Conservation (phyloP, 1,284 basidiomycete genomes). For the Ustilago shanxiensis region DNA sequence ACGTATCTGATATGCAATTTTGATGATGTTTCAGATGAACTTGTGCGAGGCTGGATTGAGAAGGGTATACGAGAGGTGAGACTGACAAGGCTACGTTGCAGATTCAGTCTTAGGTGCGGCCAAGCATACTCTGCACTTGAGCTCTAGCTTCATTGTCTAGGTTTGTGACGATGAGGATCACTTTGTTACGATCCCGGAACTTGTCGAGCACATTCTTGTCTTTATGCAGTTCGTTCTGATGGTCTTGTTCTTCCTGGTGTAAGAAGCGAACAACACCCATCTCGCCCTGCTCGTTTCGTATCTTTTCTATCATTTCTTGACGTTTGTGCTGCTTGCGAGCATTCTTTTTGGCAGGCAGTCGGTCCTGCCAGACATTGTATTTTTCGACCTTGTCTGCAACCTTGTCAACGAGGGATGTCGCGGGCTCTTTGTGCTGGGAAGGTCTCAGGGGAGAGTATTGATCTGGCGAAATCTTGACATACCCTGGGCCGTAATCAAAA, state of each 20-base stretch:
- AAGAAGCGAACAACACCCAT: constrained; percentile 4
- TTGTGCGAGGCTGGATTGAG: no score
- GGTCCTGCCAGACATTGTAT: constrained; percentile 35
- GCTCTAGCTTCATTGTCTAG: constrained; percentile 7
- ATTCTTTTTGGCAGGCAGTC: constrained; percentile 26
- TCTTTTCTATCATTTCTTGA: constrained; percentile 8
- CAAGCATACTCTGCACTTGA: constrained; percentile 9
- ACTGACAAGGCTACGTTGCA: no score
- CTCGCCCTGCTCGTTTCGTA: constrained; percentile 3
- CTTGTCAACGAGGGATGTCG: constrained; percentile 9
- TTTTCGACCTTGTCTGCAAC: constrained; percentile 19
- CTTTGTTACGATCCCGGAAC: constrained; percentile 21
- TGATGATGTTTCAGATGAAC: no score
- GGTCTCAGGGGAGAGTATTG: constrained; percentile 15
- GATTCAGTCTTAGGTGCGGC: no score
- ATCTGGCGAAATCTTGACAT: constrained; percentile 8
- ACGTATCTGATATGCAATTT: no score
- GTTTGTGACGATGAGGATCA: constrained; percentile 24
- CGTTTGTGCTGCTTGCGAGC: constrained; percentile 8
- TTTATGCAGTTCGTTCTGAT: background rate
- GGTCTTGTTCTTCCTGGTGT: background rate
- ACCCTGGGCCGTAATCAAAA: constrained; percentile 25
- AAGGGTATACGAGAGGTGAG: no score
- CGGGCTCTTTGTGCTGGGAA: constrained; percentile 11
- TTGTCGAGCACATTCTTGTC: background rate